Evolutionary conservation across 495 filamentous ascomycete species (phyloP), one percentile per base, ranked within the genome.

Genomic region (Talaromyces wortmannii): DNA sequence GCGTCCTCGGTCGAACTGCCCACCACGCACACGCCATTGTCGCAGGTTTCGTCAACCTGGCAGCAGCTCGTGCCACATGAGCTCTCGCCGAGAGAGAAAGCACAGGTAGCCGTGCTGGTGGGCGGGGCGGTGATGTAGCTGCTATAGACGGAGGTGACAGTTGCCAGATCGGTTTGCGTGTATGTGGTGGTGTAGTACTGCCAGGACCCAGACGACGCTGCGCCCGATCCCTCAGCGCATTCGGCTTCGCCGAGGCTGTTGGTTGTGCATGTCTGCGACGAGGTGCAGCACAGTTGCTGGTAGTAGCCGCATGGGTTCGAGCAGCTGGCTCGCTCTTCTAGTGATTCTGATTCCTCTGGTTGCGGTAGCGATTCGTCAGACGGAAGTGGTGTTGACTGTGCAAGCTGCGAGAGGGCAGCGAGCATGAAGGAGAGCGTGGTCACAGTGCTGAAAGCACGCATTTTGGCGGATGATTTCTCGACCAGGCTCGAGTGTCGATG

Each of bases 41-140:
- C 54, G 66, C 91, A 96, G 59, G 83, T 83, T 66, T 91, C 86
- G 52, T 80, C 81, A 52, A 73, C 77, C 12, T 82, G 79, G 66
- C 91, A 96, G 72, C 91, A 95, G 54, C 82, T 84, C 31, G 58
- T 69, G 8, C 89, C 91, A 64, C 91, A 96, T 1, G 77, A 76
- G 3, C 73, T 78, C 66, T 91, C 78, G 50, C 82, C 83, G 4
- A 83, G 62, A 1, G 78, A 75, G 7, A 74, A 71, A 16, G 78
- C 67, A 70, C 90, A 94, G 40, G 72, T 75, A 16, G 70, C 69
- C 7, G 65, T 69, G n/a, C 68, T 65, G 32, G 68, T 64, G 16
- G 73, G 71, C 11, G 80, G 65, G 2, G 76, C 44, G 32, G 59
- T 66, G 18, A 73, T 52, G 30, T 64, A 74, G 56, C 78, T 86